Evolutionary conservation across 2,329 filamentous ascomycete genomes (phyloP), one percentile per base, ranked within the genome.

Genomic region (Hypoxylon sp.): DNA sequence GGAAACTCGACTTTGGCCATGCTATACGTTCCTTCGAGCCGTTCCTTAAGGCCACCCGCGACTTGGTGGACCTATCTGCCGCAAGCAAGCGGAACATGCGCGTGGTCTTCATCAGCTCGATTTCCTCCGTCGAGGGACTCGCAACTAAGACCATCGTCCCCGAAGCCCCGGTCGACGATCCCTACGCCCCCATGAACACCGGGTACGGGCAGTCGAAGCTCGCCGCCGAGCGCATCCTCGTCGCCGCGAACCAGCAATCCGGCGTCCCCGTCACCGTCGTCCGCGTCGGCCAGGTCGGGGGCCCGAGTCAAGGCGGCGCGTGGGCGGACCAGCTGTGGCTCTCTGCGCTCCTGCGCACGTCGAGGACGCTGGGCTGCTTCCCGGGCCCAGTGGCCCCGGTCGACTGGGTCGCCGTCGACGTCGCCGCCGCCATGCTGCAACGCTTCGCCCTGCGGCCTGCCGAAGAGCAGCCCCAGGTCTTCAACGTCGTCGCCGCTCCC

Each of bases 101-200:
- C 42, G 33, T 67, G 55, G 46, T 74, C 60, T 60, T 70, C 62
- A 46, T 72, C 55, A 66, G 66, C 67, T 71, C 64, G 0, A 9
- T 63, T 1, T 55, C 64, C 3, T 62, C 64, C 1, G 62, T 67
- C 2, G 60, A 24, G 3, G 29, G 17, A n/a, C 31, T 66, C 13
- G 58, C 60, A 10, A 29, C 6, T 2, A 55, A 38, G 20, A 23
- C 24, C 1, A 52, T 17, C 3, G 62, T 35, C 0, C 66, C 66
- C 4, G 66, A 68, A 35, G 41, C 47, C 9, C 64, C 51, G 2
- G 18, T 58, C 5, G 17, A 43, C 13, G 55, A 58, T 29, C 2
- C 55, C 7, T n/a, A 15, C 11, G 55, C 55, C 23, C 13, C 55
- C 7, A n/a, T 52, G 3, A 45, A 56, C n/a, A 57, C 50, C 1